Base-by-base conservation (phyloP, 352 stramenopile species). In the Sclerospora graminicola region DNA sequence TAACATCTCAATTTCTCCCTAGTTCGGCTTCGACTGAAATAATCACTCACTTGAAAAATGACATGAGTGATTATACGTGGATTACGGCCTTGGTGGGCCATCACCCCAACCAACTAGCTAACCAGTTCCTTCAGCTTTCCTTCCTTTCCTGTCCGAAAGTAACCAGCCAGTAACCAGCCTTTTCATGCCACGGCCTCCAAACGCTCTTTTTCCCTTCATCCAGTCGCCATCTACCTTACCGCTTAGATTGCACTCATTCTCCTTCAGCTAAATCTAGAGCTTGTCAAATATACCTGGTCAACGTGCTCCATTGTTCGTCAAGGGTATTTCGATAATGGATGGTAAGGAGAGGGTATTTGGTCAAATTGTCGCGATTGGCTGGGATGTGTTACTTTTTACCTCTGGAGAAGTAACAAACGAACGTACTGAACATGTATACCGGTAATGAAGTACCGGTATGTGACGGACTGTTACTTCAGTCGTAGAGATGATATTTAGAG, bases 71-170 rank as follows among this genome's bases (percentile, higher is more conserved):
- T 33, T 39, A 34, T 27, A 27, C 36, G 49, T 80, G 74, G 73
- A 77, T 89, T 80, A 89, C 52, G 82, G 77, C 77, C 77, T 89
- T 84, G 77, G 82, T 66, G 57, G 42, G 57, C 57, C 57, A 66
- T 66, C 57, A 66, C 51, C 57, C 38, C 51, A 46, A 61, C 57
- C 57, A 66, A 66, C 57, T 55, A 66, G 57, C 57, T 66, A 63
- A 48, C 57, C 57, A 63, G 45, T 39, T 54, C 57, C 53, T 63
- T 58, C 57, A 60, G 57, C 20, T n/a, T 26, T 41, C 18, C 20
- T 29, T 24, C 1, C 34, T 41, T n/a, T 30, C 34, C 20, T 34
- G 19, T 29, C 34, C 27, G 27, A 16, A 19, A 5, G 44, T 39
- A 21, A 35, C 10, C 10, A 54, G 30, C n/a, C 42, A 54, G 29